Evolutionary conservation across 495 filamentous ascomycete genomes (phyloP).

Genomic region (Neurospora tetrasperma): DNA sequence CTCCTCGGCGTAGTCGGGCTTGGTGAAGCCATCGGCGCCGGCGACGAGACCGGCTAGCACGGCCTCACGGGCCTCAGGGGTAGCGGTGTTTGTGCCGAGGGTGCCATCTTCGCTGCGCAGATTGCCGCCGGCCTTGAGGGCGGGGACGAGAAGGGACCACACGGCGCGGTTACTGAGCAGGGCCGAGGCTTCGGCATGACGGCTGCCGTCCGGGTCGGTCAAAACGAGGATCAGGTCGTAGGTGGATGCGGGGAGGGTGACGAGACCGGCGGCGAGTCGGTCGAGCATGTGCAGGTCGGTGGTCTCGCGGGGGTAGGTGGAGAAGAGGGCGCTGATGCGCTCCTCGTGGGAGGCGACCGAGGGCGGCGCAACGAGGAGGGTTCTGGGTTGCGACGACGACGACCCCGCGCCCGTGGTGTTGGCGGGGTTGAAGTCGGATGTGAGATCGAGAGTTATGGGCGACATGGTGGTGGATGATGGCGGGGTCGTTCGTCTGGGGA

Average conservation of each 20-base stretch:
- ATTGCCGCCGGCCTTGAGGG: conserved; percentile 61
- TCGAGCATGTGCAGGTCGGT: conserved; percentile 98
- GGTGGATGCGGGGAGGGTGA: conserved; percentile 60
- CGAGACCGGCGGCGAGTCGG: conserved; percentile 74
- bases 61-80: conserved; percentile 52
- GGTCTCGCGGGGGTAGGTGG: conserved; percentile 48
- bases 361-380: conserved; percentile 45
- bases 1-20: conserved; percentile 55
- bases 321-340: conserved; percentile 33
- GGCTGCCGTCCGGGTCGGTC: conserved; percentile 57
- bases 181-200: conserved; percentile 44
- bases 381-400: conserved; percentile 22
- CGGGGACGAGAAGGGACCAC: conserved; percentile 52
- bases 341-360: conserved; percentile 41
- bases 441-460: conserved; percentile 18
- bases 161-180: conserved; percentile 56
- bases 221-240: conserved; percentile 86
- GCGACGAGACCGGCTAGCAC: conserved; percentile 71
- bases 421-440: conserved; percentile 21
- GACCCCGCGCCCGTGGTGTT: conserved; percentile 6
- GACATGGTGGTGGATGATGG: conserved; percentile 8
- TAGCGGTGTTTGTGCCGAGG: conserved; percentile 35
- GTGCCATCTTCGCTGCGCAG: conserved; percentile 59
- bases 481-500: neutral
- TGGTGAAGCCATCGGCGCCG: conserved; percentile 53